Base-by-base conservation (phyloP, 768 basidiomycete species). In the Pulveroboletus frians region DNA sequence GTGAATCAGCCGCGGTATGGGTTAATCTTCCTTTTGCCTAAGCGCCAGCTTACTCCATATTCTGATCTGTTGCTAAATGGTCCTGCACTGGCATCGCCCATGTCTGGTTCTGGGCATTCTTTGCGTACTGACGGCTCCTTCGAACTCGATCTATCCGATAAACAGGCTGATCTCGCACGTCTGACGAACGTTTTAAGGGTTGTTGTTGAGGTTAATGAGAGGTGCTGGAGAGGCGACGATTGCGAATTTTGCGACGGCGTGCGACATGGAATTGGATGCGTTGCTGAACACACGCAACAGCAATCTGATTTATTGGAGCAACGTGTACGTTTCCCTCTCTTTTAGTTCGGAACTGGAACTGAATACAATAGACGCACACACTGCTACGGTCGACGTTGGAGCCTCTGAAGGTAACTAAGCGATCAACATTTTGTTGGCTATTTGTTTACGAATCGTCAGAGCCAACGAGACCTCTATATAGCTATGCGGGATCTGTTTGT, bases 1-100 rank as follows among this genome's bases (percentile, higher is more conserved):
- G 90, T 62, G 88, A 94, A 76, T 87, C 91, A 71, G 86, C 88
- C 74, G 85, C 88, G 77, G 90, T 88, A 86, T 80, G 89, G 74
- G 70, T 68, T 73, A 76, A 76, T 73, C 74, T 79, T 69, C 76
- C 75, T 74, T 79, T 77, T 68, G 67, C 75, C 67, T 79, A 77
- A 71, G 71, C 83, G 64, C 78, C 76, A 71, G 75, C 86, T 88
- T 81, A 88, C 73, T 75, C 84, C 71, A 67, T 74, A 47, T 80
- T 85, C 71, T 46, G 59, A 68, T 44, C 55, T 62, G 34, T 66
- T 52, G 36, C 68, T 41, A 62, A 59, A 57, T 27, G 59, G 75
- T 31, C 65, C 71, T 39, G 45, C 52, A 39, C 50, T 50, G 52
- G 49, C 31, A 32, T 60, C 51, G 20, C 44, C 53, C 15, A 46